A percentile compares a stretch with the other conserved stretches of the same genome.
Conservation (phyloP, 805 yeast genomes). For the Kluyveromyces dobzhanskii region DNA sequence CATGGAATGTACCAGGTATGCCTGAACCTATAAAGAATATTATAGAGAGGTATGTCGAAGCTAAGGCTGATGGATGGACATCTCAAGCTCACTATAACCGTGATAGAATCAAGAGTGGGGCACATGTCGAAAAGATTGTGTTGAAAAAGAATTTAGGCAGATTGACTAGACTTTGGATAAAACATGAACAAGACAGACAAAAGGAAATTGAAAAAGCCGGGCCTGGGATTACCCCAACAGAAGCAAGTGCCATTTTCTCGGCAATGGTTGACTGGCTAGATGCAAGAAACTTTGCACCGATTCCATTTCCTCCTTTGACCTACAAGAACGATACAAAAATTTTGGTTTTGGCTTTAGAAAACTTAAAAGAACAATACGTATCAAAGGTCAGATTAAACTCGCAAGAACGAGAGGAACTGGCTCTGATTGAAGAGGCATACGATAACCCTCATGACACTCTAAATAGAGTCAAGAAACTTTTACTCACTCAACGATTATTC, state of each 20-base stretch:
- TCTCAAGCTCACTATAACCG: conserved; percentile 89
- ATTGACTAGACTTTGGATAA: conserved; percentile 84
- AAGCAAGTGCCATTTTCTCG: conserved; percentile 79
- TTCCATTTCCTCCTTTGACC: conserved; percentile 87
- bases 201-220: conserved; percentile 72
- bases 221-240: conserved; percentile 76
- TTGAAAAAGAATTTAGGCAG: conserved; percentile 91
- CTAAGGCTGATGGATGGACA: conserved; percentile 96
- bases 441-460: conserved; percentile 94
- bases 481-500: conserved; percentile 84
- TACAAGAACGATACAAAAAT: conserved; percentile 92
- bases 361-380: conserved; percentile 70
- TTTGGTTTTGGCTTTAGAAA: conserved; percentile 81
- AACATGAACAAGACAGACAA: conserved; percentile 87
- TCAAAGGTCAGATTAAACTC: conserved; percentile 74
- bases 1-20: conserved; percentile 95
- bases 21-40: conserved; percentile 85
- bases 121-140: conserved; percentile 87
- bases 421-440: conserved; percentile 90
- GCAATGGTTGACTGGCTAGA: conserved; percentile 92
- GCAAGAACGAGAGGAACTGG: conserved; percentile 84
- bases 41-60: conserved; percentile 81
- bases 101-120: conserved; percentile 82
- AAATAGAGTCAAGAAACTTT: conserved; percentile 70
- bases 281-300: conserved; percentile 70